Percentiles rank a stretch among this genome's conserved stretches.
Conservation (phyloP, 202 grass and related monocot species). For the Digitaria exilis region DNA sequence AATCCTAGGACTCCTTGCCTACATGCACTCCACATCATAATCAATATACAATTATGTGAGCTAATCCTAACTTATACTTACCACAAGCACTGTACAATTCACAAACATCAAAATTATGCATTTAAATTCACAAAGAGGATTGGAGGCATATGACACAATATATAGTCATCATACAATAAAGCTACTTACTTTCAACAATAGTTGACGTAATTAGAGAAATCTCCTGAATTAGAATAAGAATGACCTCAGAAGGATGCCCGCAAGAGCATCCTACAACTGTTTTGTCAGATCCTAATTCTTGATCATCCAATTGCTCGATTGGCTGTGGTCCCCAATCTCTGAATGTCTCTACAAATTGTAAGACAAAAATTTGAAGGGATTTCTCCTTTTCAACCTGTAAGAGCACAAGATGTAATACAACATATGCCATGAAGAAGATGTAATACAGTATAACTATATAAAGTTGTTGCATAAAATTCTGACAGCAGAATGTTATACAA, state of each 20-base stretch:
- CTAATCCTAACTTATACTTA: not conserved
- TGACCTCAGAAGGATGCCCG: conserved; percentile 85
- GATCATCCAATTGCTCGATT: conserved; percentile 43
- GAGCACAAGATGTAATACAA: conserved; percentile 39
- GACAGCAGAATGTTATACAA: conserved; percentile 1
- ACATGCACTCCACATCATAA: too few species aligned
- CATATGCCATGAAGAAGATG: not conserved
- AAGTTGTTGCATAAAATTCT: conserved; percentile 4
- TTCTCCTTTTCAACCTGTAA: conserved; percentile 85
- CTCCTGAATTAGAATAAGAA: conserved; percentile 89
- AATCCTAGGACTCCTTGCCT: too few species aligned
- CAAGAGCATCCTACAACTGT: conserved; percentile 70
- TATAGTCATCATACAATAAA: conserved; percentile 23
- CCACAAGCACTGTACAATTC: conserved; percentile 21
- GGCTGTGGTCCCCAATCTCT: conserved; percentile 72
- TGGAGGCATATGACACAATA: conserved; percentile 2
- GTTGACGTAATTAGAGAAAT: conserved; percentile 70
- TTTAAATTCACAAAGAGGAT: not conserved
- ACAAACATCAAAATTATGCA: conserved; percentile 6
- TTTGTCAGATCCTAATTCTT: conserved; percentile 60
- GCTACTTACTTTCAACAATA: conserved; percentile 74
- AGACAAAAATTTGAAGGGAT: conserved; percentile 71
- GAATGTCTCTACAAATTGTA: conserved; percentile 80
- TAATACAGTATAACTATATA: not conserved
- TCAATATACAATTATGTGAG: too few species aligned